phyloP scores from a whole-genome alignment of 176 grass and related monocot species.

The Lolium rigidum region DNA sequence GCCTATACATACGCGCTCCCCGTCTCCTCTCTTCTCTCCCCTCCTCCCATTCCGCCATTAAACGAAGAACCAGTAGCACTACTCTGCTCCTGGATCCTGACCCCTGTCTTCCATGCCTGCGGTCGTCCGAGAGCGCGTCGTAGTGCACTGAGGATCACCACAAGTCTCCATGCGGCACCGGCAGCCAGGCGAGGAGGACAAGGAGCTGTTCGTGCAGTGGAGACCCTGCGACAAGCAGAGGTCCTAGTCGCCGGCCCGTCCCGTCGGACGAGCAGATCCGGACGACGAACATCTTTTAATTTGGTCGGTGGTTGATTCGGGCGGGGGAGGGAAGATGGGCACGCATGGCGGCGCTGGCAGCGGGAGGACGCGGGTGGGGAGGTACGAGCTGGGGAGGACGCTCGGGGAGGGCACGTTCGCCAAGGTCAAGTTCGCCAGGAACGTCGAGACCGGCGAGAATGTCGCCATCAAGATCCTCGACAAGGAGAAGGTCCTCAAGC shows the following conservation, averaged over 20 bases:
- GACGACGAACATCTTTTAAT: not conserved
- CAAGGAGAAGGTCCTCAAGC: slow-evolving; percentile 94
- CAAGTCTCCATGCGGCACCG: slow-evolving; percentile 54
- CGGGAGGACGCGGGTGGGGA: slow-evolving; percentile 74
- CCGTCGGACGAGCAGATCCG: not conserved
- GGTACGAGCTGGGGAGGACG: slow-evolving; percentile 94
- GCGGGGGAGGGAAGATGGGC: slow-evolving; percentile 49
- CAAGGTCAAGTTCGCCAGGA: slow-evolving; percentile 98
- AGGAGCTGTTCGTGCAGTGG: slow-evolving; percentile 73
- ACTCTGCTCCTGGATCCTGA: not conserved
- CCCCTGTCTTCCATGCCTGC: slow-evolving; percentile 26
- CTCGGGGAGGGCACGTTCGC: slow-evolving; percentile 94
- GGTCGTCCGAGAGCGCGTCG: not conserved
- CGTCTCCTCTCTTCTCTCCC: not conserved
- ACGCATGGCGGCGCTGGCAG: slow-evolving; percentile 38
- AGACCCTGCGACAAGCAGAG: slow-evolving; percentile 76
- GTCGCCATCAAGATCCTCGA: slow-evolving; percentile 99
- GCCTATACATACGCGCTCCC: slow-evolving; percentile 36
- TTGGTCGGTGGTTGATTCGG: not conserved
- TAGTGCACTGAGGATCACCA: not conserved
- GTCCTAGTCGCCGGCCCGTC: slow-evolving; percentile 39
- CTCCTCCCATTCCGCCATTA: not conserved
- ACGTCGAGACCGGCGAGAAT: slow-evolving; percentile 74
- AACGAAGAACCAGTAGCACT: not conserved
- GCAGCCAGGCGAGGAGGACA: slow-evolving; percentile 55